phyloP scores from a whole-genome alignment of 176 grass and related monocot species.

The Ananas comosus region DNA sequence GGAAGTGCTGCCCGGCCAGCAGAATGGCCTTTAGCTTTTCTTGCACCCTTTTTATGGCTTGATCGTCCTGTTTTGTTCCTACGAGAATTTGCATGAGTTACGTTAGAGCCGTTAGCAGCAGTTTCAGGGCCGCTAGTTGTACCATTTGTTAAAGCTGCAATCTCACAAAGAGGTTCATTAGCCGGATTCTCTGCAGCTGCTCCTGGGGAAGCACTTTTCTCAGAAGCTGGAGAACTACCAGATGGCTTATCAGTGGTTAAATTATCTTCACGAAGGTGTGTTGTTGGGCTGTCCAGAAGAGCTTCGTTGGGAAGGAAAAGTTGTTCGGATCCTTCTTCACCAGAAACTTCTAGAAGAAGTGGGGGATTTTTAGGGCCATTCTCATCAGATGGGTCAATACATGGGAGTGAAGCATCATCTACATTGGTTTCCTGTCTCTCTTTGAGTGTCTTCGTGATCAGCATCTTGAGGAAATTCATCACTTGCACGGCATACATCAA shows the following conservation, averaged over 20 bases:
- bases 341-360: slow-evolving; percentile 23
- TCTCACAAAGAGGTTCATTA: slow-evolving; percentile 1
- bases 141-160: slow-evolving; percentile 16
- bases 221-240: background rate
- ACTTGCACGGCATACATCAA: slow-evolving; percentile 74
- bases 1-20: slow-evolving; percentile 3
- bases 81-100: slow-evolving; percentile 17
- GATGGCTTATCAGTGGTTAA: background rate
- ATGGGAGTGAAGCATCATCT: slow-evolving; percentile 23
- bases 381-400: slow-evolving; percentile 41
- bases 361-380: slow-evolving; percentile 46
- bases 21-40: slow-evolving; percentile 53
- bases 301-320: slow-evolving; percentile 35
- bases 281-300: slow-evolving; percentile 31
- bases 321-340: slow-evolving; percentile 28
- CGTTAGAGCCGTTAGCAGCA: slow-evolving; percentile 30
- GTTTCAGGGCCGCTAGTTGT: slow-evolving; percentile 23
- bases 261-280: slow-evolving; percentile 25
- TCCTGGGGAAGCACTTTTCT: slow-evolving; percentile 15
- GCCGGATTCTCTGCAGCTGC: slow-evolving; percentile 5
- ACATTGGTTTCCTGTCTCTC: slow-evolving; percentile 41
- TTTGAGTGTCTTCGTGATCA: slow-evolving; percentile 56
- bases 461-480: slow-evolving; percentile 89
- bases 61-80: slow-evolving; percentile 36
- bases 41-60: slow-evolving; percentile 43